Evolutionary conservation across 2,329 filamentous ascomycete species (phyloP).

Genomic region (Alternaria panax): DNA sequence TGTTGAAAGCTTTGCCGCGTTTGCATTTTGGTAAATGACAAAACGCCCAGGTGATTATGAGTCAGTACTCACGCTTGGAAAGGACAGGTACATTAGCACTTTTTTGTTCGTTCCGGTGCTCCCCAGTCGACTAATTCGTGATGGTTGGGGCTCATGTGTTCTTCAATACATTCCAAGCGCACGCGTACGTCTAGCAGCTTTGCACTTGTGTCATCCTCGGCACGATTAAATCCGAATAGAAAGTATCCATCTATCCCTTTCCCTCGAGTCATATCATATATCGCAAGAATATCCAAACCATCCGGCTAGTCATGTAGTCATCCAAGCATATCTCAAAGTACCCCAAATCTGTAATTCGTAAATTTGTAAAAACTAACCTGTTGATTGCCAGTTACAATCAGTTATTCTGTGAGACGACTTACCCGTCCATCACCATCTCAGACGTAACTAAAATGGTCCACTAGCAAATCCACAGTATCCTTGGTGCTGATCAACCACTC

Average conservation of each 20-base stretch:
- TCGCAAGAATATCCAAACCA: neutral
- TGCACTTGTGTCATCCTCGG: too few species aligned
- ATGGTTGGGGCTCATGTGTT: neutral
- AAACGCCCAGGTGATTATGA: too few species aligned
- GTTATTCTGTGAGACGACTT: neutral
- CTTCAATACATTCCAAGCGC: neutral
- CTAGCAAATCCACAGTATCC: neutral
- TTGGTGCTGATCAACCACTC: neutral
- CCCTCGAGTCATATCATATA: neutral
- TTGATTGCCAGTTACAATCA: neutral
- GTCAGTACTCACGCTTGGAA: neutral
- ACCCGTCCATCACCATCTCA: neutral
- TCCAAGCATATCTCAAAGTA: neutral
- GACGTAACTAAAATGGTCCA: neutral
- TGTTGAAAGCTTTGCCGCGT: too few species aligned
- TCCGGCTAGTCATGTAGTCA: neutral
- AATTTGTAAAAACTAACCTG: neutral
- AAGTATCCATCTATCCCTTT: too few species aligned
- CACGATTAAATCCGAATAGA: too few species aligned
- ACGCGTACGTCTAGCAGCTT: neutral
- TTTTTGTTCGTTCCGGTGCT: neutral
- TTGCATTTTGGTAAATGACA: too few species aligned
- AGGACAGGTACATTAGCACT: too few species aligned
- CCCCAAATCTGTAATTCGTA: rapidly evolving
- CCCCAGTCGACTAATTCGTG: rapidly evolving